Evolutionary conservation across 441 rosid species (phyloP), one percentile per base, ranked within the genome.

Genomic region (Bruguiera hainesii): DNA sequence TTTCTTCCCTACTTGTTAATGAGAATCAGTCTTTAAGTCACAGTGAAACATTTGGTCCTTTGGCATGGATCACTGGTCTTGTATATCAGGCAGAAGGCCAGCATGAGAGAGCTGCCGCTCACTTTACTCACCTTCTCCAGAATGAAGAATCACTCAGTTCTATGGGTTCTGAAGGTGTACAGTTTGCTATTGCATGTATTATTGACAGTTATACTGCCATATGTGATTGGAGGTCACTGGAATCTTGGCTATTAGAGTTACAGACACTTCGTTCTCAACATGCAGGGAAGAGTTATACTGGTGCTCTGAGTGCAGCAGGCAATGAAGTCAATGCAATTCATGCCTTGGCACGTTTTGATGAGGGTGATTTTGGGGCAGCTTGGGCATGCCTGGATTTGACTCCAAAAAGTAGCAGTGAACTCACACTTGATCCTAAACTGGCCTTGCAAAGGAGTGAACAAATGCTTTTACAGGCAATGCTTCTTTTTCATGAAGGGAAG

Each of bases 401-500:
- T 26, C 97, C 97, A 28, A 95, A 95, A 82, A 84, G 91, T 81
- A 90, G 98, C 83, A 77, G 81, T 77, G 98, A 95, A 62, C 88
- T 90, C 63, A 80, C 99, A 29, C 98, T 95, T 82, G 93, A 91
- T 78, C 98, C 99, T 70, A 90, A 83, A 79, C 73, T 92, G 69
- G 96, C 98, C 50, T 75, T 92, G 85, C 96, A 83, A 81, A 89
- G 99, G 86, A 90, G 99, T 76, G 99, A 95, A 73, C 98, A 90
- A 83, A 92, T 90, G 99, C 93, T 95, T 82, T 84, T 95, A 73
- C 97, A 90, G 81, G 96, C 97, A 80, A 76, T 95, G 90, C 89
- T 94, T 79, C 85, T 80, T 73, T 81, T 76, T 60, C 73, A 65
- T 63, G 93, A 87, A 75, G 99, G 99, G 72, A 90, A 87, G 76